These are phyloP conservation scores for Metschnikowia chrysomelidarum DNA, from an alignment of 805 yeast genomes.

Conservation along the genomic window DNA sequence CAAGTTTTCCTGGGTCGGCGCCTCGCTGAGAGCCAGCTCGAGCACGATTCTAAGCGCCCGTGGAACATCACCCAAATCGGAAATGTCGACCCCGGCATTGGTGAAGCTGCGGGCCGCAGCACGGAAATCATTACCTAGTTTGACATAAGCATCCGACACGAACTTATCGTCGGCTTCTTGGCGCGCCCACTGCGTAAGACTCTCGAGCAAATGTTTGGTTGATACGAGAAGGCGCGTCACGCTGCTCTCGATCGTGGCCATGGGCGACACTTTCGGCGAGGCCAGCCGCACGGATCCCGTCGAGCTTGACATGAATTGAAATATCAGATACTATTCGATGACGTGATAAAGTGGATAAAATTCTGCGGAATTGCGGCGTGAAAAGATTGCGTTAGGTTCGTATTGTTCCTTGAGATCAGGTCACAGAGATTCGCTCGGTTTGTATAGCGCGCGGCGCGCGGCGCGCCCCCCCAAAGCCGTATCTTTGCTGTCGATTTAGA, in stretches of 20 bases:
- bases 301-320: conserved; percentile 5
- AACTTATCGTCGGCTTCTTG: conserved; percentile 74
- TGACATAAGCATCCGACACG: conserved; percentile 89
- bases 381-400: no score
- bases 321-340: no score
- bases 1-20: conserved; percentile 78
- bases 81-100: conserved; percentile 73
- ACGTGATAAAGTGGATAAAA: no score
- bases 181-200: conserved; percentile 87
- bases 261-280: conserved; percentile 18
- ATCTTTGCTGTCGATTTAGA: no score
- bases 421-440: no score
- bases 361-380: no score
- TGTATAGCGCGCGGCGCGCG: no score
- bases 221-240: conserved; percentile 79
- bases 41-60: conserved; percentile 71
- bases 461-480: no score
- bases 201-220: conserved; percentile 83
- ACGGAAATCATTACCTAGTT: conserved; percentile 90
- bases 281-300: conserved; percentile 3
- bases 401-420: no score
- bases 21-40: conserved; percentile 82
- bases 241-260: conserved; percentile 67
- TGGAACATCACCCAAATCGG: conserved; percentile 91
- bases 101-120: conserved; percentile 78